Percentiles rank a stretch among this genome's conserved stretches.
Conservation (phyloP, 805 yeast genomes). For the Jamesozyma lodderae region DNA sequence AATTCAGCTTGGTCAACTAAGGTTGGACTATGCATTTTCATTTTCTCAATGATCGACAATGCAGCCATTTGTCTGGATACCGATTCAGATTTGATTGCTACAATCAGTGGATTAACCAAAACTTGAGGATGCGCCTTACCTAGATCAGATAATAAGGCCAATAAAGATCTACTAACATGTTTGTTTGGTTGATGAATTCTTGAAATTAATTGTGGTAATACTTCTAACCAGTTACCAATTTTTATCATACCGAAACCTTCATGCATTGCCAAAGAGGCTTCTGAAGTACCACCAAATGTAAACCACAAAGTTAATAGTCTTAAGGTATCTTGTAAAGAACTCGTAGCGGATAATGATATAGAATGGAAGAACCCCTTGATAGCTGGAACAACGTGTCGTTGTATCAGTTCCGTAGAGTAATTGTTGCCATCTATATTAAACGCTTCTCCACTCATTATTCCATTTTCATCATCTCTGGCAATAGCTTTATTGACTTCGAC, state of each 20-base stretch:
- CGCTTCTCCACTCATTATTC: slow-evolving; percentile 19
- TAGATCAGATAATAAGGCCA: slow-evolving; percentile 67
- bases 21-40: slow-evolving; percentile 73
- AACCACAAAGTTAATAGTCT: slow-evolving; percentile 87
- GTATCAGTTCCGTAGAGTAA: slow-evolving; percentile 47
- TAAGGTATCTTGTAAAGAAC: slow-evolving; percentile 81
- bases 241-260: slow-evolving; percentile 84
- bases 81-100: slow-evolving; percentile 87
- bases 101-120: slow-evolving; percentile 83
- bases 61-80: slow-evolving; percentile 83
- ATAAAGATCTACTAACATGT: slow-evolving; percentile 65
- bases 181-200: slow-evolving; percentile 90
- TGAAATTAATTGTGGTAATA: slow-evolving; percentile 85
- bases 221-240: slow-evolving; percentile 88
- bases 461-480: slow-evolving; percentile 5
- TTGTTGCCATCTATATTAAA: slow-evolving; percentile 21
- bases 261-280: slow-evolving; percentile 75
- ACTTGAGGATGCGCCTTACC: slow-evolving; percentile 96
- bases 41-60: slow-evolving; percentile 73
- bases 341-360: slow-evolving; percentile 71
- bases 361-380: slow-evolving; percentile 90
- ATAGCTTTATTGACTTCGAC: not conserved
- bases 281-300: slow-evolving; percentile 82
- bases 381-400: slow-evolving; percentile 86
- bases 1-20: slow-evolving; percentile 82